Evolutionary conservation across 768 basidiomycete genomes (phyloP).

Genomic region (Chalciporus piperatus): DNA sequence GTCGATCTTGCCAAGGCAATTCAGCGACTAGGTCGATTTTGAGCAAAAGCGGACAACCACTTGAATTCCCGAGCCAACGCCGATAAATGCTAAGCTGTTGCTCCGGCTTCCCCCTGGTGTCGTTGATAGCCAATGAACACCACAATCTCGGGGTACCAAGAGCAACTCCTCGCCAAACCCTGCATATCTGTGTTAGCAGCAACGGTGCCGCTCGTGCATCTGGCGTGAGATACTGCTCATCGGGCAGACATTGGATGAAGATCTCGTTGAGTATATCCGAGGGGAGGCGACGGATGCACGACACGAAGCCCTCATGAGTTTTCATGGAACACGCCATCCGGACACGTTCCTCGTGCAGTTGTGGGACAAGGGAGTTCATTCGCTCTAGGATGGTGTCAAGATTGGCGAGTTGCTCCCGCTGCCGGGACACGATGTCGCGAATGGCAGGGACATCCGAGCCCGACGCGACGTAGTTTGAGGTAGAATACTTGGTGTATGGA

Average conservation of each 20-base stretch:
- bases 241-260: constrained; percentile 38
- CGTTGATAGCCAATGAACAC: constrained; percentile 36
- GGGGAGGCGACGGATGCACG: constrained; percentile 37
- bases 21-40: constrained; percentile 10
- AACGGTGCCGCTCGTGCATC: constrained; percentile 31
- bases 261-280: constrained; percentile 47
- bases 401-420: background rate
- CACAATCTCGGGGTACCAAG: constrained; percentile 43
- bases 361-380: too few species aligned
- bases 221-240: constrained; percentile 22
- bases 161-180: constrained; percentile 40
- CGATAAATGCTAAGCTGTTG: constrained; percentile 10
- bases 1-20: too few species aligned
- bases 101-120: background rate
- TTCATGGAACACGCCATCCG: constrained; percentile 15
- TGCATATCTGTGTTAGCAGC: constrained; percentile 40
- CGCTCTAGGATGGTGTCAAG: background rate
- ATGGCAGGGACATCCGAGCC: background rate
- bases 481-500: background rate
- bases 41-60: constrained; percentile 19
- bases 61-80: constrained; percentile 16
- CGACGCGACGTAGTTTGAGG: background rate
- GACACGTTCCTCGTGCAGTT: constrained; percentile 7
- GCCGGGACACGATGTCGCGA: background rate
- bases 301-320: constrained; percentile 19